Base-by-base conservation (phyloP, 176 grass and related monocot genomes). In the Coix lacrymajobi region DNA sequence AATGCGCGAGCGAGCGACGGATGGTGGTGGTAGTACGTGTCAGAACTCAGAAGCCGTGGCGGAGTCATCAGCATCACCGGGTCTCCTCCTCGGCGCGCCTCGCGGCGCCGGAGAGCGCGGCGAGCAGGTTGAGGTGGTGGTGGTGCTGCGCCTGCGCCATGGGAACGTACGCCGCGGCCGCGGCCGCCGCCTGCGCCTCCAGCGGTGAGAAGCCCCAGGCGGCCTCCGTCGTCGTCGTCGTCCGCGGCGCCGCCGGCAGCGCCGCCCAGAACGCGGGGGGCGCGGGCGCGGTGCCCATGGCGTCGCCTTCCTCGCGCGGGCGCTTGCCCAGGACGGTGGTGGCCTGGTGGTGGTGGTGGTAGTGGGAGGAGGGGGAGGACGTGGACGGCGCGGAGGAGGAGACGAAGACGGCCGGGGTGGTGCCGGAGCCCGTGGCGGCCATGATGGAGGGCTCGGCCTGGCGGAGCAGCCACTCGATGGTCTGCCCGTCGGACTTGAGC, bases 391-490 rank as follows among this genome's bases (percentile, higher is more conserved):
- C 77, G 26, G 89, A 85, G 69, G 88, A 87, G 57, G 87, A 84
- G 25, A 90, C 88, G 76, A 97, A 97, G 79, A 92, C 64, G 58
- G 94, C 91, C 34, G 94, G 94, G 2, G 83, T 88, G 69, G 90
- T 97, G 65, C 95, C 95, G 16, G 92, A 76, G 8, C 95, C 95
- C 44, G 95, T 97, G 48, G 95, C 95, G 28, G 95, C 95, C 61
- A 97, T 57, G 81, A 97, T 97, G 78, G 95, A 94, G 0, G 95
- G 95, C 88, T 97, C 95, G 29, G 95, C 92, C 84, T 97, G 95
- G n/a, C 90, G 95, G 64, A 97, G 88, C 66, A 97, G 86, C 95
- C 95, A 97, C 86, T 97, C 95, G 65, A 97, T 92, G 77, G 95
- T 97, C 84, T 97, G 95, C 0, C 95, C 95, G 58, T 97, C 95